These are phyloP conservation scores for Lachnellula arida DNA, from an alignment of 2,329 filamentous ascomycete genomes.

Conservation along the genomic window DNA sequence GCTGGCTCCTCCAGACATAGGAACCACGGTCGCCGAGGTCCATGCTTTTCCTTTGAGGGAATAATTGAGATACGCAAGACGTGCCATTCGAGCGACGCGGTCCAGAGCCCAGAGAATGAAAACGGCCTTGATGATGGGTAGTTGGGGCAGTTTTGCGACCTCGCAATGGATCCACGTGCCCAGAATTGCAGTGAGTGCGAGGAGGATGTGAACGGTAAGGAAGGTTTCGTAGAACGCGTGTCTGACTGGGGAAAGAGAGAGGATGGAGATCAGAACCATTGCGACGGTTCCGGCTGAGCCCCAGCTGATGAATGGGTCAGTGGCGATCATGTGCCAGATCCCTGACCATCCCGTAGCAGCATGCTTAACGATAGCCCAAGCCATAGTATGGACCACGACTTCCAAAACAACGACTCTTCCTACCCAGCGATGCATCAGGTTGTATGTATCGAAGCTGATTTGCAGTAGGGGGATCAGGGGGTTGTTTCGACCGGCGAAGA, in stretches of 20 bases:
- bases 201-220: constrained; percentile 75
- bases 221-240: constrained; percentile 98
- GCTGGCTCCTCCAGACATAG: constrained; percentile 64
- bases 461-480: constrained; percentile 75
- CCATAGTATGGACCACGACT: constrained; percentile 62
- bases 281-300: constrained; percentile 57
- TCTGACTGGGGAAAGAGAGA: constrained; percentile 73
- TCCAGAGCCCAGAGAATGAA: constrained; percentile 75
- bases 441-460: constrained; percentile 96
- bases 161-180: constrained; percentile 77
- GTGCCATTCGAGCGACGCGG: constrained; percentile 57
- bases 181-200: constrained; percentile 63
- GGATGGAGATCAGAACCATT: constrained; percentile 62
- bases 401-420: constrained; percentile 69
- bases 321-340: constrained; percentile 48
- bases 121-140: constrained; percentile 70
- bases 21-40: constrained; percentile 62
- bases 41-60: constrained; percentile 37
- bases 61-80: constrained; percentile 63
- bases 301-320: constrained; percentile 59
- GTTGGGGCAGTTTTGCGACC: constrained; percentile 58
- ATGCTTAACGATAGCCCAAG: constrained; percentile 70
- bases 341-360: constrained; percentile 59
- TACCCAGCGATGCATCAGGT: constrained; percentile 81
- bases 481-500: constrained; percentile 91